Evolutionary conservation across 768 basidiomycete species (phyloP).

Genomic region (Clitopilus passeckerianus): DNA sequence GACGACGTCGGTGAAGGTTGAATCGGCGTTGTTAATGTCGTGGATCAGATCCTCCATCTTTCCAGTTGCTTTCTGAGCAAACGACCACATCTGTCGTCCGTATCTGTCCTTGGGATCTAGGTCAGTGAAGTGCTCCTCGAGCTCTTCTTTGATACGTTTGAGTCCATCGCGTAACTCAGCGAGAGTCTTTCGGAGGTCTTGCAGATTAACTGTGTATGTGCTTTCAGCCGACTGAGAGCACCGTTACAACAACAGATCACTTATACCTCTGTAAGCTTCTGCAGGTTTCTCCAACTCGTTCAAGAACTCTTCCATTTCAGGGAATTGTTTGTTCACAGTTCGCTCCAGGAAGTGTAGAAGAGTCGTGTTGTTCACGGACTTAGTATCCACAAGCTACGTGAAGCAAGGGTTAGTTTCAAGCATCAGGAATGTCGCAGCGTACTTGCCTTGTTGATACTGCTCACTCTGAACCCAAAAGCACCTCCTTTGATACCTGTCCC

Average conservation of each 20-base stretch:
- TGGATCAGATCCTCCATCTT: slow-evolving; percentile 83
- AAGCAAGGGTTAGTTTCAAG: neutral
- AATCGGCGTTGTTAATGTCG: slow-evolving; percentile 81
- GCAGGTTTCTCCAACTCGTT: slow-evolving; percentile 87
- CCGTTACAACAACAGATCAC: neutral
- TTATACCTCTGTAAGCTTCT: slow-evolving; percentile 85
- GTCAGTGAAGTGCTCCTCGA: slow-evolving; percentile 76
- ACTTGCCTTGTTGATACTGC: slow-evolving; percentile 92
- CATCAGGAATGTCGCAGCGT: neutral
- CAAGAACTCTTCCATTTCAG: slow-evolving; percentile 80
- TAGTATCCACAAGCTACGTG: slow-evolving; percentile 88
- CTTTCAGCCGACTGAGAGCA: slow-evolving; percentile 2
- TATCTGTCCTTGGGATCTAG: slow-evolving; percentile 70
- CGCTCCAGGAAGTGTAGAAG: slow-evolving; percentile 91
- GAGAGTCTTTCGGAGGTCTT: slow-evolving; percentile 77
- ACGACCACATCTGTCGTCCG: slow-evolving; percentile 89
- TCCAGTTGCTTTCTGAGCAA: slow-evolving; percentile 68
- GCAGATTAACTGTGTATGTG: slow-evolving; percentile 63
- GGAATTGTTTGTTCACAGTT: slow-evolving; percentile 84
- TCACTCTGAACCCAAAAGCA: slow-evolving; percentile 94
- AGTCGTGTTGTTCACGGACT: slow-evolving; percentile 91
- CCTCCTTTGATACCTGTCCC: slow-evolving; percentile 94
- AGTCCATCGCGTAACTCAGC: slow-evolving; percentile 70
- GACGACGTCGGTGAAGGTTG: slow-evolving; percentile 79
- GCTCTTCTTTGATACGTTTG: slow-evolving; percentile 74